These are phyloP conservation scores for Termitomyces sp. DNA, from an alignment of 768 basidiomycete genomes.

Conservation along the genomic window DNA sequence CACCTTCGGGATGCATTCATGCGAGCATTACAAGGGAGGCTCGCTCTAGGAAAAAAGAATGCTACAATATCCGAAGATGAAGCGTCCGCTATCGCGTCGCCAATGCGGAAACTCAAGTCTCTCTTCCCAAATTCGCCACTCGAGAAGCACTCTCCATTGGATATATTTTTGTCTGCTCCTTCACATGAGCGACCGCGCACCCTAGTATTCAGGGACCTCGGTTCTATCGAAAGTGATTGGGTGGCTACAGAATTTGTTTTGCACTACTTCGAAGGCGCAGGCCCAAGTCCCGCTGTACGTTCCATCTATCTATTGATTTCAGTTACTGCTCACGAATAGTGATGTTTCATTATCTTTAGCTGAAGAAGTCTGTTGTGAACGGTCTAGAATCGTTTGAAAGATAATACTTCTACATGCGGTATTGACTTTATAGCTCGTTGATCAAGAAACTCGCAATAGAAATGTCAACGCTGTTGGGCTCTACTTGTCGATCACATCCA, in stretches of 20 bases:
- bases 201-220: constrained; percentile 69
- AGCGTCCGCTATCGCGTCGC: constrained; percentile 52
- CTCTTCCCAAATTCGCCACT: constrained; percentile 72
- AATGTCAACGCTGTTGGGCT: not conserved
- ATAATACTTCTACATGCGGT: constrained; percentile 3
- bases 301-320: not conserved
- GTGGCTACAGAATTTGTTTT: constrained; percentile 69
- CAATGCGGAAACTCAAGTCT: constrained; percentile 69
- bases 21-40: constrained; percentile 63
- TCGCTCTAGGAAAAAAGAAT: constrained; percentile 47
- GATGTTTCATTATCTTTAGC: constrained; percentile 24
- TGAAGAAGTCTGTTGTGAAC: constrained; percentile 48
- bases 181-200: constrained; percentile 45
- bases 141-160: constrained; percentile 63
- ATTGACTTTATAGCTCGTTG: no score
- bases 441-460: no score
- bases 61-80: constrained; percentile 57
- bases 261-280: constrained; percentile 70
- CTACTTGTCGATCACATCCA: not conserved
- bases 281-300: constrained; percentile 70
- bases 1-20: constrained; percentile 85
- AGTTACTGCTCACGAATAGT: not conserved
- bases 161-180: constrained; percentile 65
- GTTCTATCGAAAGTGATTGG: constrained; percentile 70
- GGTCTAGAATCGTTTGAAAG: constrained; percentile 30